Evolutionary conservation across 2,329 filamentous ascomycete genomes (phyloP), one percentile per base, ranked within the genome.

Genomic region (Verticillium isaacii): DNA sequence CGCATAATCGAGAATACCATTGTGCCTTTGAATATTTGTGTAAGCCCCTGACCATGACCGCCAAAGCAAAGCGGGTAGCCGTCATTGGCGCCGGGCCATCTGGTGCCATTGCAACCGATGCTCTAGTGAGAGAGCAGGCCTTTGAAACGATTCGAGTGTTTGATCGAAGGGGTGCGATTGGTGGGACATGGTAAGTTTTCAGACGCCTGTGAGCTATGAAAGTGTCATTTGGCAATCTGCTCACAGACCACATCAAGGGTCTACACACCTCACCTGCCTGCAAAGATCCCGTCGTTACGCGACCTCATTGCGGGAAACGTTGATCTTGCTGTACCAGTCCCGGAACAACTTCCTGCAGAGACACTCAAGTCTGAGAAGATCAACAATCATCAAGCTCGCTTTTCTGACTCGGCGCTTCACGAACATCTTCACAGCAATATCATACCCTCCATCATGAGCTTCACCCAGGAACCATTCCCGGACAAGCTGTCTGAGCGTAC

Each of bases 361-460:
- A 77, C 75, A 0, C 72, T 74, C 0, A 72, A 74, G 37, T 75
- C 74, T 15, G 69, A 72, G 23, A 64, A 63, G 2, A 60, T 73
- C 32, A 74, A 73, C 56, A 67, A 62, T 9, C 69, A 74, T 14
- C 76, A 80, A 62, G 71, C 77, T 37, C 78, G 82, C 6, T 84
- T 81, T 66, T 75, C 76, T 1, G 82, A 85, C 62, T 81, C 82
- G 0, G 79, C 81, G 1, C 77, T 85, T 29, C 85, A 88, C 65
- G 80, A 82, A 14, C 75, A 81, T n/a, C 71, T 88, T 25, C 82
- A 87, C 64, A 86, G 82, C 36, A 88, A 87, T 67, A 82, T 87
- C 59, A 80, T 80, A 52, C 78, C 79, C 0, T 71, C 75, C 5
- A 78, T 82, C 7, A 87, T 88, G 85, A 77, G 77, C 9, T 87